These are phyloP conservation scores for Flaveria brownii DNA, from an alignment of 129 eudicot genomes.

Conservation along the genomic window DNA sequence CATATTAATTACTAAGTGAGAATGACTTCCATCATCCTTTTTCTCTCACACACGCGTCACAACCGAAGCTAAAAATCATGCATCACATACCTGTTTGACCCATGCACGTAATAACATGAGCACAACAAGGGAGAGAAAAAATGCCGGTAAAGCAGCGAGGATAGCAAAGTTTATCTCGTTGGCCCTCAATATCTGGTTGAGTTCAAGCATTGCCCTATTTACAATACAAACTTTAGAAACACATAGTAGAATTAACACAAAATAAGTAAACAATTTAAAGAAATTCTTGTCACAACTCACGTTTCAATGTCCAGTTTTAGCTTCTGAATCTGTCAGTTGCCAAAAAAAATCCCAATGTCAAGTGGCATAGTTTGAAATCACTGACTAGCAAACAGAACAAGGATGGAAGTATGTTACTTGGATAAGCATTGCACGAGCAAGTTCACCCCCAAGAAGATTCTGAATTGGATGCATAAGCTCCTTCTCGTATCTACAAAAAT, in stretches of 20 bases:
- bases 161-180: conserved; percentile 96
- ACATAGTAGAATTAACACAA: neutral
- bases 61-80: neutral
- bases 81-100: conserved; percentile 63
- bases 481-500: conserved; percentile 75
- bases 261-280: neutral
- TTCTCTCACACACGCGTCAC: neutral
- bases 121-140: conserved; percentile 60
- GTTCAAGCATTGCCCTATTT: conserved; percentile 96
- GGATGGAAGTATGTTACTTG: conserved; percentile 51
- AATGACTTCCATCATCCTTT: neutral
- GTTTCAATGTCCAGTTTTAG: conserved; percentile 89
- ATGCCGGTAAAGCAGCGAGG: conserved; percentile 97
- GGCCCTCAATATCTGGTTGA: conserved; percentile 93
- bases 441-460: conserved; percentile 90
- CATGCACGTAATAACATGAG: conserved; percentile 86
- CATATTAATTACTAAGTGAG: neutral
- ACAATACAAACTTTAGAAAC: conserved; percentile 15
- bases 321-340: conserved; percentile 83
- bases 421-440: conserved; percentile 90
- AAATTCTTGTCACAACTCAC: conserved; percentile 52
- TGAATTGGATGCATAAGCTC: conserved; percentile 95
- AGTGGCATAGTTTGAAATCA: conserved; percentile 19
- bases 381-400: conserved; percentile 11
- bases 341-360: conserved; percentile 21